Percentiles rank a stretch among this genome's conserved stretches.
Conservation (phyloP, 2,329 filamentous ascomycete species). For the Colletotrichum cereale region DNA sequence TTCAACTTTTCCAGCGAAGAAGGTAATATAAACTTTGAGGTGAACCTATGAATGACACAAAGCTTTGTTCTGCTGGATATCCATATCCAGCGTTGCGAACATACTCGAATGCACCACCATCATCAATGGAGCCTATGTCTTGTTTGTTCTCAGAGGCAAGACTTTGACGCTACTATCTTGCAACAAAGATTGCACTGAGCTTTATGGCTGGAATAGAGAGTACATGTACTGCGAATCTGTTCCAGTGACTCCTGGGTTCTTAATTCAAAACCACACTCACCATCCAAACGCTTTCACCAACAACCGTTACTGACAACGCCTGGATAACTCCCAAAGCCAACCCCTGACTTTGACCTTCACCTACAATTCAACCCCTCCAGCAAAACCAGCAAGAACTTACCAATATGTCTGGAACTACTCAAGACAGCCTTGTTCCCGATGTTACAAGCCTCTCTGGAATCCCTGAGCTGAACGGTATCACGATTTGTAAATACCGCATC, state of each 20-base stretch:
- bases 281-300: too few relatives aligned
- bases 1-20: too few relatives aligned
- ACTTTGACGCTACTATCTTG: background rate
- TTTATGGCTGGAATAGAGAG: accelerated
- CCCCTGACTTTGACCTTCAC: background rate
- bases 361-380: background rate
- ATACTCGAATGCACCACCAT: background rate
- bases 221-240: background rate
- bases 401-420: background rate
- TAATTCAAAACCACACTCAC: too few relatives aligned
- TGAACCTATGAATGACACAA: background rate
- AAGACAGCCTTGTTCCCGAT: background rate
- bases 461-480: background rate
- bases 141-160: background rate
- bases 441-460: background rate
- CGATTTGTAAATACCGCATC: background rate
- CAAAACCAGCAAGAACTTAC: background rate
- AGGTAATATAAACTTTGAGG: too few relatives aligned
- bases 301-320: background rate
- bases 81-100: background rate
- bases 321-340: background rate
- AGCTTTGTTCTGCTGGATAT: background rate
- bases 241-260: background rate
- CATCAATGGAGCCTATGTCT: background rate
- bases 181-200: accelerated